phyloP scores from a whole-genome alignment of 1,139 yeast genomes.

The Sugiyamaella paludigena region DNA sequence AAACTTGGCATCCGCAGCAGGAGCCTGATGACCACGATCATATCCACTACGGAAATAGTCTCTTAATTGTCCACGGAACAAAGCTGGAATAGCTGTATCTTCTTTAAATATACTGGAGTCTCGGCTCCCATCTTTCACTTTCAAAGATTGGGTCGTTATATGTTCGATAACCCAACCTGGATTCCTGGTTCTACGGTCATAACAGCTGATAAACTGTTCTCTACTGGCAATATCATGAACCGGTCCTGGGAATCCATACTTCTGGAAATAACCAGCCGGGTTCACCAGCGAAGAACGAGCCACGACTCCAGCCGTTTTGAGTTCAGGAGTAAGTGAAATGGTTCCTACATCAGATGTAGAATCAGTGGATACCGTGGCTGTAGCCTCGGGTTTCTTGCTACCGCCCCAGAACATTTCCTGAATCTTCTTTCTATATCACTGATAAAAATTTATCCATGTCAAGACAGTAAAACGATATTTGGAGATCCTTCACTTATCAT shows the following conservation, averaged over 20 bases:
- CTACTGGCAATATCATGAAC: constrained; percentile 75
- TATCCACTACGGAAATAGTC: constrained; percentile 95
- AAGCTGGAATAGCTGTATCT: constrained; percentile 77
- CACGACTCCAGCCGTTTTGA: constrained; percentile 3
- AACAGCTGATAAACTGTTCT: constrained; percentile 78
- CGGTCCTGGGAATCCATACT: constrained; percentile 95
- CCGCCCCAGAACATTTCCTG: constrained; percentile 5
- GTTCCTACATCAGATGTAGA: constrained; percentile 2
- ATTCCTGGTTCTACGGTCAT: constrained; percentile 77
- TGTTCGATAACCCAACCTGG: constrained; percentile 96
- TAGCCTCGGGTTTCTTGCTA: constrained; percentile 5
- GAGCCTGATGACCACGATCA: constrained; percentile 96
- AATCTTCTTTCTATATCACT: no score
- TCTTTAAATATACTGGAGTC: constrained; percentile 80
- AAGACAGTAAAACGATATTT: no score
- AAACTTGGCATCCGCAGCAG: constrained; percentile 96
- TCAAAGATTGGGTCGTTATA: constrained; percentile 70
- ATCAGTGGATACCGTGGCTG: not conserved
- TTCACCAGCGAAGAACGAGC: constrained; percentile 39
- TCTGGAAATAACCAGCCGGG: constrained; percentile 56
- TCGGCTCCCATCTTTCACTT: constrained; percentile 55
- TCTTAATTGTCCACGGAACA: constrained; percentile 68
- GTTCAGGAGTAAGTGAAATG: constrained; percentile 3
- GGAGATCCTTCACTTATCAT: no score
- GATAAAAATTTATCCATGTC: no score